Evolutionary conservation across 805 yeast species (phyloP).

Genomic region (Lipomyces starkeyi): DNA sequence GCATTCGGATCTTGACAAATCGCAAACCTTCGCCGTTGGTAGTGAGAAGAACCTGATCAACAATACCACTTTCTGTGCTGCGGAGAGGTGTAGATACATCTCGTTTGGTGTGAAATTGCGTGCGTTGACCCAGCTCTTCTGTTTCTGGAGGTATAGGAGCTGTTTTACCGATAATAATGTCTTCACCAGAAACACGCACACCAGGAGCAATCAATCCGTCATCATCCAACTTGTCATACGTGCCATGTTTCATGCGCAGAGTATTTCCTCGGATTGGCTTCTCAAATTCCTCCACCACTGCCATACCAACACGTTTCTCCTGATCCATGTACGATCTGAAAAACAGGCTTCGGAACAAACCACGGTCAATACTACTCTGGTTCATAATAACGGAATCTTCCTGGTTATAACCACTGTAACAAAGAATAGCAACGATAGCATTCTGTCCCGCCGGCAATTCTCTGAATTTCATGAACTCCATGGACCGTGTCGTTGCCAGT

Average conservation of each 20-base stretch:
- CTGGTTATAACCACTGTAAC: constrained; percentile 98
- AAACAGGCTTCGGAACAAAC: constrained; percentile 92
- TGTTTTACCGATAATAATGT: constrained; percentile 97
- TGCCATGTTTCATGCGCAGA: constrained; percentile 93
- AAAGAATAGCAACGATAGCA: constrained; percentile 96
- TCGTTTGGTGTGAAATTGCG: constrained; percentile 96
- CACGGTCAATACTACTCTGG: constrained; percentile 96
- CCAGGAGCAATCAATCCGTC: constrained; percentile 99
- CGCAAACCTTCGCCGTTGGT: constrained; percentile 98
- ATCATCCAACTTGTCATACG: constrained; percentile 96
- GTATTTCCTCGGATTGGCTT: constrained; percentile 96
- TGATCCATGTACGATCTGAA: constrained; percentile 98
- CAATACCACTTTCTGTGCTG: constrained; percentile 97
- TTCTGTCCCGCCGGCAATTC: constrained; percentile 99
- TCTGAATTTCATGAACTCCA: constrained; percentile 96
- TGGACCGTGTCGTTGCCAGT: constrained; percentile 94
- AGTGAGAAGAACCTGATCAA: constrained; percentile 94
- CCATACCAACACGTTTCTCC: constrained; percentile 98
- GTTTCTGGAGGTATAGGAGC: constrained; percentile 99
- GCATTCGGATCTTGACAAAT: constrained; percentile 97
- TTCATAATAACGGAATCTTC: constrained; percentile 99
- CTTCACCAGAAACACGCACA: constrained; percentile 98
- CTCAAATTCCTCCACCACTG: constrained; percentile 96
- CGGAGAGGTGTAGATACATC: constrained; percentile 98
- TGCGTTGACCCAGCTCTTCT: constrained; percentile 97